Conservation (phyloP, 2,329 filamentous ascomycete species). For the Cercospora beticola region DNA sequence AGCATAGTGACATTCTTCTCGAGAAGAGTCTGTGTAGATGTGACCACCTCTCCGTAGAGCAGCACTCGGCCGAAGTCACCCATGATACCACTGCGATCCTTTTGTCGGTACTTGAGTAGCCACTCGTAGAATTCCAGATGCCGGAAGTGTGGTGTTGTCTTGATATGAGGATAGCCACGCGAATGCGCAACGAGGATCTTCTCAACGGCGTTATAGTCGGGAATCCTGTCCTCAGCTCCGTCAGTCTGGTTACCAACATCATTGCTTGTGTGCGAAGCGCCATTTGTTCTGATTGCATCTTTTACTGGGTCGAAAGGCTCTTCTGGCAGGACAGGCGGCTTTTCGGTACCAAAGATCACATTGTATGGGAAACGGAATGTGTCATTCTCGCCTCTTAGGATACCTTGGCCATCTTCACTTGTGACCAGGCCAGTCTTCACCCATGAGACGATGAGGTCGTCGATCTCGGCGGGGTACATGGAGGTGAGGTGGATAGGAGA, state of each 20-base stretch:
- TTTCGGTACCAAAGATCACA: not conserved
- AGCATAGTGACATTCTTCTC: constrained; percentile 88
- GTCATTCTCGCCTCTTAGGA: constrained; percentile 78
- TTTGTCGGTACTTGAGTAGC: constrained; percentile 63
- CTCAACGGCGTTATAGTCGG: constrained; percentile 68
- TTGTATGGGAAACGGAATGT: constrained; percentile 55
- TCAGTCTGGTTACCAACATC: constrained; percentile 35
- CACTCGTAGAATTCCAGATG: constrained; percentile 75
- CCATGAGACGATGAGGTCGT: constrained; percentile 65
- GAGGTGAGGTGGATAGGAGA: constrained; percentile 82
- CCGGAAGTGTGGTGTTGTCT: constrained; percentile 82
- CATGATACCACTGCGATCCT: constrained; percentile 49
- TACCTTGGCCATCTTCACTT: constrained; percentile 57
- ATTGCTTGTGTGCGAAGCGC: constrained; percentile 5
- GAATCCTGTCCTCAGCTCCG: constrained; percentile 54
- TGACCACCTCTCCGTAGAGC: constrained; percentile 88
- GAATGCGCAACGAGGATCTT: constrained; percentile 77
- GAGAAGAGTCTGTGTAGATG: constrained; percentile 88
- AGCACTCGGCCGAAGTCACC: constrained; percentile 71
- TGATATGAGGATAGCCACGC: constrained; percentile 62
- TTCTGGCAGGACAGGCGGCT: constrained; percentile 5
- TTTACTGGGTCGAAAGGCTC: constrained; percentile 24
- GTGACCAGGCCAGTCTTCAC: constrained; percentile 64
- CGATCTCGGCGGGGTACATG: constrained; percentile 61
- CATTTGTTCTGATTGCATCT: constrained; percentile 18